Evolutionary conservation across 179 eudicot species (phyloP), one percentile per base, ranked within the genome.

Genomic region (Pouteria campechiana): DNA sequence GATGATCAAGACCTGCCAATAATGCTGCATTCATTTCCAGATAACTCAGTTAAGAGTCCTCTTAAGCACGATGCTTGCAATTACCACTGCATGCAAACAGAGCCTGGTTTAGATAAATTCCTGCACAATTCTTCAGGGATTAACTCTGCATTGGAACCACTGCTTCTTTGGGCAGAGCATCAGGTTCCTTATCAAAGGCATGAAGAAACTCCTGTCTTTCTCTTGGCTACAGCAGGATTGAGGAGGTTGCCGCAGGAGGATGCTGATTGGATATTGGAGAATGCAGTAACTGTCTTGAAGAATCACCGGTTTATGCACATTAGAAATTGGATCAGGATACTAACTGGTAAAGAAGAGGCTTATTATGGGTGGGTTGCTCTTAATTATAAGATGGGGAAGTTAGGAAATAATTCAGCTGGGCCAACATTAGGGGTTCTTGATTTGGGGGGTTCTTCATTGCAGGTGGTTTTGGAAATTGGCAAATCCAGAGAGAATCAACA

Each of bases 401-500:
- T 87, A 44, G 60, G 51, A 21, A 66, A 57, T 38, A 41, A 72
- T 2, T 61, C 57, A 6, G 47, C 51, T 25, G 37, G 44, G 43
- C 50, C 70, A n/a, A 61, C 84, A 1, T 52, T 83, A 36, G 87
- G 96, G 23, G 81, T 79, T 50, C 83, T 83, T 32, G 96, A 87
- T 77, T 48, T 87, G 27, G 94, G 96, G 41, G 96, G 96, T 52
- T 87, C 96, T 4, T 87, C 96, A 2, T 58, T 87, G 72, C 94
- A 87, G 48, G 70, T 87, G 36, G 90, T 75, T 37, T 44, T 65
- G 13, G 87, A 77, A 58, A 58, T 54, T n/a, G 65, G 67, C 38
- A 31, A 48, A 10, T 7, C 8, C 4, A 41, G 35, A 44, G 59
- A 49, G 29, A 73, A 57, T 47, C 61, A 60, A 18, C 54, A 58